Evolutionary conservation across 2,329 filamentous ascomycete species (phyloP), one percentile per base, ranked within the genome.

Genomic region (Exophiala viscosa): DNA sequence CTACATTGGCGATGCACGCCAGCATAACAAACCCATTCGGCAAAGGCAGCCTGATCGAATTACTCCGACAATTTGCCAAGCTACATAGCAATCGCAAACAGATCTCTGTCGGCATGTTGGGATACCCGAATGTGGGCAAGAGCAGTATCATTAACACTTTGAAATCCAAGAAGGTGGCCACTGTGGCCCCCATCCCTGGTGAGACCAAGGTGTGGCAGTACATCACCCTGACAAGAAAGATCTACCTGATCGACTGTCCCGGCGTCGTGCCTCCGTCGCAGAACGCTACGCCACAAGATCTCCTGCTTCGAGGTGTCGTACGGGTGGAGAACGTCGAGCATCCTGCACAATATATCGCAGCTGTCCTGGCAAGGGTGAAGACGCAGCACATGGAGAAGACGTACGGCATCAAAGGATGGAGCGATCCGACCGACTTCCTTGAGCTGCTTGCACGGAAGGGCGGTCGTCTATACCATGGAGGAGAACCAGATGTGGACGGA

Each of bases 191-290:
- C 5, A 96, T 97, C 57, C 92, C 93, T 5, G 93, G 91, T 11
- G 91, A 96, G 76, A 97, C 92, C 32, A 97, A 96, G 73, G 88
- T 96, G 28, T 97, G 93, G 92, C 92, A 96, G 69, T 96, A 96
- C 66, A 90, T 96, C 61, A 96, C 90, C 2, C 73, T 97, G 54
- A 96, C 95, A 88, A 95, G 91, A 74, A 80, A 90, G 48, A 95
- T 95, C 47, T 91, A 92, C 71, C 81, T 99, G 49, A 97, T 99
- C 63, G 93, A 99, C 65, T 97, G 92, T 65, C 93, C 93, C 35
- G 93, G 93, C 70, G 90, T 99, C 36, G 93, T 97, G 0, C 93
- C 93, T 3, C 92, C 93, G 0, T 93, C 88, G 60, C 83, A 83
- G 57, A 83, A 83, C 49, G 92, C 96, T 65, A 88, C 86, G 0